Conservation (phyloP, 2,329 filamentous ascomycete genomes). For the Sporothrix globosa region DNA sequence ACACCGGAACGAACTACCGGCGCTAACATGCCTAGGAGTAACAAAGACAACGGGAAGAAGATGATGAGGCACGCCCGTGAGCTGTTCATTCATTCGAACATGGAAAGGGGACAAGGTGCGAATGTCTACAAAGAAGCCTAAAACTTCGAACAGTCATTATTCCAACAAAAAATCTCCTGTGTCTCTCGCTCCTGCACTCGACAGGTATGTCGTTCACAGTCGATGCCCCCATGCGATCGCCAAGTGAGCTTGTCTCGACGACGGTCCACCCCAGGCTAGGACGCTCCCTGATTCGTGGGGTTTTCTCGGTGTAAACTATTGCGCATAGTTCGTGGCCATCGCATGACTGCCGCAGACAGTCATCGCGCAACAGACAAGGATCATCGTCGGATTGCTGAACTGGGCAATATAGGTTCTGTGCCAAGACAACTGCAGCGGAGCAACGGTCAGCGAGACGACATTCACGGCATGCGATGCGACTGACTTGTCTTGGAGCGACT, state of each 20-base stretch:
- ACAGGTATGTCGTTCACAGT: not conserved
- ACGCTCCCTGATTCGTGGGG: constrained; percentile 27
- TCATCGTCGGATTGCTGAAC: not conserved
- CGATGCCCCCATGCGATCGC: not conserved
- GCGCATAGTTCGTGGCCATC: not conserved
- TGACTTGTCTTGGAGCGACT: not conserved
- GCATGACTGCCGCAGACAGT: not conserved
- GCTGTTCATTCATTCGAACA: not conserved
- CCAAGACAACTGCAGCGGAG: not conserved
- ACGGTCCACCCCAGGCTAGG: not conserved
- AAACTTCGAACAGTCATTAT: no score
- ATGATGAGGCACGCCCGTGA: not conserved
- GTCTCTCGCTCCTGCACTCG: not conserved
- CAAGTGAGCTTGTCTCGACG: constrained; percentile 5
- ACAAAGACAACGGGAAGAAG: not conserved
- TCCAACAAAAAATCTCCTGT: not conserved
- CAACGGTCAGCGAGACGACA: constrained; percentile 1
- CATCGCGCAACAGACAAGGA: not conserved
- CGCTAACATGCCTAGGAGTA: not conserved
- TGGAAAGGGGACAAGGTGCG: not conserved
- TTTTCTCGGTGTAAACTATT: constrained; percentile 18
- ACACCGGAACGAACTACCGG: not conserved
- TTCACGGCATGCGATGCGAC: not conserved
- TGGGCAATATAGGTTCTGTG: not conserved
- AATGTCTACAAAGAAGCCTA: no score